A percentile compares a stretch with the other conserved stretches of the same genome.
These are phyloP conservation scores for Boletus mariae DNA, from an alignment of 1,284 basidiomycete genomes.

Conservation along the genomic window DNA sequence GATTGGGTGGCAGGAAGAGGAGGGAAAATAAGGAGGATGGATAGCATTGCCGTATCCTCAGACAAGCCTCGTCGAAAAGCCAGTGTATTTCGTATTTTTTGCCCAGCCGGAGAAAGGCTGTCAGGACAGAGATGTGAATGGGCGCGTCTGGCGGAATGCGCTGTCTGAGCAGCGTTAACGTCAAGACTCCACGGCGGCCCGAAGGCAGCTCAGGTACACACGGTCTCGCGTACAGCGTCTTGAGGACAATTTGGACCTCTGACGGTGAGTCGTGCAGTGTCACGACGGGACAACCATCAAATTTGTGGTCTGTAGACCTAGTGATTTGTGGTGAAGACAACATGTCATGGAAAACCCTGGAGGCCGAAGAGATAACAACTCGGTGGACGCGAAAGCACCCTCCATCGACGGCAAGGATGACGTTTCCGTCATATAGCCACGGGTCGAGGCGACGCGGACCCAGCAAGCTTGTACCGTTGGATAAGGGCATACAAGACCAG, in stretches of 20 bases:
- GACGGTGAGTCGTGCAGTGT: conserved; percentile 18
- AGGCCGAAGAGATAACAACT: conserved; percentile 25
- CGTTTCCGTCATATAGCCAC: conserved; percentile 27
- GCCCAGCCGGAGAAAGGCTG: conserved; percentile 25
- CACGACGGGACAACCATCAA: conserved; percentile 28
- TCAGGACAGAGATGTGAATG: conserved; percentile 20
- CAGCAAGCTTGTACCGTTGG: conserved; percentile 12
- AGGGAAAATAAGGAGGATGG: conserved; percentile 27
- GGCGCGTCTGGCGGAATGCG: conserved; percentile 18
- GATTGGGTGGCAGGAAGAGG: conserved; percentile 22
- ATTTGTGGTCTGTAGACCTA: conserved; percentile 10
- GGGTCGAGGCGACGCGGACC: conserved; percentile 24
- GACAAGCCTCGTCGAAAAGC: conserved; percentile 25
- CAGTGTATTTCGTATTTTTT: conserved; percentile 28
- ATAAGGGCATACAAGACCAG: conserved; percentile 21
- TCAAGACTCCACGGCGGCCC: background rate
- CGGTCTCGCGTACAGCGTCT: conserved; percentile 24
- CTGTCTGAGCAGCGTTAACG: conserved; percentile 18
- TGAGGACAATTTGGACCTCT: conserved; percentile 29
- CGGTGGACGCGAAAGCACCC: conserved; percentile 25
- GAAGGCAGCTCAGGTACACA: conserved; percentile 17
- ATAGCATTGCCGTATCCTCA: conserved; percentile 23
- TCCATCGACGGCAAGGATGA: conserved; percentile 23
- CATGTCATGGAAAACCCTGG: conserved; percentile 24
- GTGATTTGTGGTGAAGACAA: conserved; percentile 11